These are phyloP conservation scores for Cladobotryum mycophilum DNA, from an alignment of 2,329 filamentous ascomycete species.

Conservation along the genomic window DNA sequence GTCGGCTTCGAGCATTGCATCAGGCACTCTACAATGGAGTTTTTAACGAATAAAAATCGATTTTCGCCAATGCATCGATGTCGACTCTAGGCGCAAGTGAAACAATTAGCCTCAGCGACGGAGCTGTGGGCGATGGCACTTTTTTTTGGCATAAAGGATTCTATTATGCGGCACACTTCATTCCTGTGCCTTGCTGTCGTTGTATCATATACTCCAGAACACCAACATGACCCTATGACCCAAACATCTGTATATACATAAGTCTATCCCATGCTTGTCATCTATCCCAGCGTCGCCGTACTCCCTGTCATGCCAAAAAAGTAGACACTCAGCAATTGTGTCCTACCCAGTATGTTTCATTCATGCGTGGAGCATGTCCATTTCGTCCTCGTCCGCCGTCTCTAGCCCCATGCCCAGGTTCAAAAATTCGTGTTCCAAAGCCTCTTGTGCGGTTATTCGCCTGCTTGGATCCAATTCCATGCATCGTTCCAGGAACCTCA, in stretches of 20 bases:
- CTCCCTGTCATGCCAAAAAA: too few relatives aligned
- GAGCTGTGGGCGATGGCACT: too few relatives aligned
- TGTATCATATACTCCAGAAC: constrained; percentile 11
- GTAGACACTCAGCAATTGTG: not conserved
- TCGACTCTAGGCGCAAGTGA: not conserved
- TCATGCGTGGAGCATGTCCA: constrained; percentile 40
- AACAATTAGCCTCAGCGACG: not conserved
- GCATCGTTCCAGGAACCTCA: constrained; percentile 64
- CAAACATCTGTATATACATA: constrained; percentile 4
- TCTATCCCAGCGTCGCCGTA: not conserved
- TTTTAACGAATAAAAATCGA: constrained; percentile 35
- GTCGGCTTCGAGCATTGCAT: constrained; percentile 39
- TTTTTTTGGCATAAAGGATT: too few relatives aligned
- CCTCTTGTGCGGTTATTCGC: constrained; percentile 69
- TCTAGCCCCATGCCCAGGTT: constrained; percentile 26
- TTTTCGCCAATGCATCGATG: constrained; percentile 26
- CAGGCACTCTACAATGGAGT: constrained; percentile 35
- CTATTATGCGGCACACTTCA: not conserved
- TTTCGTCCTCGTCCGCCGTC: constrained; percentile 45
- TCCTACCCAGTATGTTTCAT: not conserved
- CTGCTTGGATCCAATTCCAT: constrained; percentile 70
- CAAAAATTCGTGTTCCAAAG: constrained; percentile 67
- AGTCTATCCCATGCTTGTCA: not conserved
- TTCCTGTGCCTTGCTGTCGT: not conserved
- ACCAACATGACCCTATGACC: not conserved